A percentile compares a stretch with the other conserved stretches of the same genome.
Evolutionary conservation across 805 yeast species (phyloP).

Genomic region (Candida ortonii): DNA sequence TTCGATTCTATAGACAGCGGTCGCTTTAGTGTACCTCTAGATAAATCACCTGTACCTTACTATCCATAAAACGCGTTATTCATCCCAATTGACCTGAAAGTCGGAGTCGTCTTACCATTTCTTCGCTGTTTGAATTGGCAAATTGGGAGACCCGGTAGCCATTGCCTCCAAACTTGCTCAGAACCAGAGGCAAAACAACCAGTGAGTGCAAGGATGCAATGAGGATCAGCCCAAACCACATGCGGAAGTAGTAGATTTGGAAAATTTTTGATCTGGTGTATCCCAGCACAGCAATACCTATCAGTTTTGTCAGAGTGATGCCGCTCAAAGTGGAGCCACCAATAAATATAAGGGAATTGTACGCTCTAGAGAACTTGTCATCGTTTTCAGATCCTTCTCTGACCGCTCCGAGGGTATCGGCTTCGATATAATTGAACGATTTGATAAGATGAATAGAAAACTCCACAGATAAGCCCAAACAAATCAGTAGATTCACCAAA

Average conservation of each 20-base stretch:
- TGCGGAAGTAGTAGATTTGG: constrained; percentile 86
- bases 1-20: no score
- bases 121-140: constrained; percentile 24
- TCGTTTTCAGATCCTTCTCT: constrained; percentile 9
- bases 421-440: constrained; percentile 51
- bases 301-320: constrained; percentile 81
- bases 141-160: constrained; percentile 36
- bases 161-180: constrained; percentile 62
- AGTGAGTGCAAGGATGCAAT: constrained; percentile 79
- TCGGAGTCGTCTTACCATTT: constrained; percentile 23
- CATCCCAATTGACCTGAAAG: constrained; percentile 5
- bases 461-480: constrained; percentile 91
- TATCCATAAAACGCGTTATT: constrained; percentile 2
- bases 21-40: no score
- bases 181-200: constrained; percentile 70
- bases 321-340: constrained; percentile 92
- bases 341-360: constrained; percentile 66
- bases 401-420: constrained; percentile 4
- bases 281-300: constrained; percentile 84
- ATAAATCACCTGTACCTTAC: constrained; percentile 2
- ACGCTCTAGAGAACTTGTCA: constrained; percentile 36
- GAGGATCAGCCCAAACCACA: constrained; percentile 84
- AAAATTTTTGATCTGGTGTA: constrained; percentile 86
- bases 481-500: constrained; percentile 85
- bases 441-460: constrained; percentile 86